Percentiles rank a stretch among this genome's conserved stretches.
Conservation (phyloP, 805 yeast genomes). For the Candida rishiriensis region DNA sequence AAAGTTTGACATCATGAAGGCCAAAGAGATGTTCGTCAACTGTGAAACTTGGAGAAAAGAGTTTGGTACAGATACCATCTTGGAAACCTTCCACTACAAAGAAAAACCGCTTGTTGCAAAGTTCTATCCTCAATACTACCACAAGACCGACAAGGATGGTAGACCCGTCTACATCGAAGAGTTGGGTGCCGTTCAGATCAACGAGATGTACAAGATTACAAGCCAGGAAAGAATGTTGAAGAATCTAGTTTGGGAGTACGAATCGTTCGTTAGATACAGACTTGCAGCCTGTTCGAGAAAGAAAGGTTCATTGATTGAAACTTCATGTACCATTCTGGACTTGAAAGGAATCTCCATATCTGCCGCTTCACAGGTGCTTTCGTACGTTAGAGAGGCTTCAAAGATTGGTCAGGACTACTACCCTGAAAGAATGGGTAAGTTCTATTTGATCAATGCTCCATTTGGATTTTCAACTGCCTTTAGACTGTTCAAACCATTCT, state of each 20-base stretch:
- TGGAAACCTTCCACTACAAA: slow-evolving; percentile 83
- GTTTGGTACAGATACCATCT: slow-evolving; percentile 81
- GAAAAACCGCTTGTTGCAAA: slow-evolving; percentile 89
- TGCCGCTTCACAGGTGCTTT: slow-evolving; percentile 77
- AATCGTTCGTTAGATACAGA: slow-evolving; percentile 76
- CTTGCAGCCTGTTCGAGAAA: slow-evolving; percentile 93
- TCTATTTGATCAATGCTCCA: slow-evolving; percentile 93
- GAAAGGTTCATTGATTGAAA: slow-evolving; percentile 75
- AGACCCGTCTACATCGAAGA: slow-evolving; percentile 95
- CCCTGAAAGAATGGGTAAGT: slow-evolving; percentile 99
- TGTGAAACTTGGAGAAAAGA: slow-evolving; percentile 92
- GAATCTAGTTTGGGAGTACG: slow-evolving; percentile 97
- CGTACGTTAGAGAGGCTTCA: slow-evolving; percentile 90
- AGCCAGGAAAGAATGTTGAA: slow-evolving; percentile 93
- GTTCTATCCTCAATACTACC: slow-evolving; percentile 94
- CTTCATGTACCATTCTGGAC: slow-evolving; percentile 94
- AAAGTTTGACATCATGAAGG: slow-evolving; percentile 78
- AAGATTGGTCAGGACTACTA: slow-evolving; percentile 93
- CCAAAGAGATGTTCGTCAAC: slow-evolving; percentile 75
- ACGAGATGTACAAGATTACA: slow-evolving; percentile 90
- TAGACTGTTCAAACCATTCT: slow-evolving; percentile 83
- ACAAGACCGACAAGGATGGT: slow-evolving; percentile 94
- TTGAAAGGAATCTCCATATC: slow-evolving; percentile 88
- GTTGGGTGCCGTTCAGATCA: slow-evolving; percentile 83
- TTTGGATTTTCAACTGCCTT: slow-evolving; percentile 96